A percentile compares a stretch with the other conserved stretches of the same genome.
Conservation (phyloP, 208 protist species). For the Leishmania major region DNA sequence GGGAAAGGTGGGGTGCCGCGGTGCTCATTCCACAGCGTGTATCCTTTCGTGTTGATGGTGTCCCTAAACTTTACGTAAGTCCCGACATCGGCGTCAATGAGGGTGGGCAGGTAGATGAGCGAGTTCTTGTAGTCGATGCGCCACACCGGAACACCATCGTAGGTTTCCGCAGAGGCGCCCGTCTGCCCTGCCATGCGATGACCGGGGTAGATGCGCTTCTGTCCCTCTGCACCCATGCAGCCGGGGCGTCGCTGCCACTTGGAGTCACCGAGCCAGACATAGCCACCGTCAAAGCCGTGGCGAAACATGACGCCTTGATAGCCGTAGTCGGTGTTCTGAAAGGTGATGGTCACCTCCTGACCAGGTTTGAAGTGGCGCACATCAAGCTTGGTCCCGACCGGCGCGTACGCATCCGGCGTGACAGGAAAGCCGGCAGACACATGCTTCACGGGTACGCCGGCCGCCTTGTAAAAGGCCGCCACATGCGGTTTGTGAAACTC, state of each 20-base stretch:
- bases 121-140: constrained; percentile 95
- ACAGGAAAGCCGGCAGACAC: constrained; percentile 84
- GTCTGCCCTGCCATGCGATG: constrained; percentile 92
- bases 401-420: constrained; percentile 91
- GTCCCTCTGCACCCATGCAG: constrained; percentile 88
- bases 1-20: constrained; percentile 89
- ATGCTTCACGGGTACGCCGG: constrained; percentile 92
- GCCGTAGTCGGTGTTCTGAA: constrained; percentile 94
- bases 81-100: constrained; percentile 88
- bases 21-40: constrained; percentile 93
- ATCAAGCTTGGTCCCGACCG: constrained; percentile 93
- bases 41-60: constrained; percentile 92
- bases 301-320: constrained; percentile 93
- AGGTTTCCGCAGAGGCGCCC: constrained; percentile 86
- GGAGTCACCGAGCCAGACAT: constrained; percentile 92
- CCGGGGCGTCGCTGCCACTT: constrained; percentile 93
- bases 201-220: constrained; percentile 92
- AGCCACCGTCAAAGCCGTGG: constrained; percentile 93
- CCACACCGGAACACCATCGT: constrained; percentile 90
- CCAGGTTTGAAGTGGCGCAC: constrained; percentile 94
- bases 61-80: constrained; percentile 93
- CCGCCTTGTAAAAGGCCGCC: constrained; percentile 86
- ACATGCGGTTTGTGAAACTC: constrained; percentile 94
- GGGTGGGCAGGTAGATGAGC: constrained; percentile 89
- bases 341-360: constrained; percentile 92